Evolutionary conservation across 129 eudicot species (phyloP), one percentile per base, ranked within the genome.

Genomic region (Silybum marianum): DNA sequence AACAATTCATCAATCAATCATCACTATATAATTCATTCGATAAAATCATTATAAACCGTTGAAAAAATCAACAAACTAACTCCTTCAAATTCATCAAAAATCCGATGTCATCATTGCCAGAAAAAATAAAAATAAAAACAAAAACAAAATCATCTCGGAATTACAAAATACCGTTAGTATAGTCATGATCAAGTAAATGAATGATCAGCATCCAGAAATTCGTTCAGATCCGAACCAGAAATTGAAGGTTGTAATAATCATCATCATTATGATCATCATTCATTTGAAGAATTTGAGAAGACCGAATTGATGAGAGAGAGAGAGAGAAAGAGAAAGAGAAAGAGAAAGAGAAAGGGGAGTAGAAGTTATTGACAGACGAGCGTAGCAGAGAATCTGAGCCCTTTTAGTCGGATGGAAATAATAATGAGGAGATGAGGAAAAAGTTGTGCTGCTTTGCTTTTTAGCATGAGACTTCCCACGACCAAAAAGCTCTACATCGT

Each of bases 391-490:
- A 84, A 79, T 78, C 80, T 13, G 44, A 82, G 51, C 78, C 73
- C 66, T 22, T 77, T 67, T 51, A 62, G 19, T 25, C 7, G n/a
- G 77, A 73, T 39, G 54, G 34, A 68, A 46, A 76, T 82, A 77
- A 82, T 76, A 9, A 83, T 76, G 82, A 78, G 7, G 81, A 19
- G 70, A 54, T 67, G 63, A 26, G 44, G 82, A 48, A 74, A 72
- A 78, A 79, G 76, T 66, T 84, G 84, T 73, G 72, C 83, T 65
- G 83, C 58, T 73, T 68, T 67, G 83, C 86, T 21, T 83, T 84
- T 84, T 84, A 84, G 87, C 87, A 79, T 79, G 80, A 79, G 80
- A 79, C 85, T 58, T 38, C 81, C 85, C 85, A 82, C 85, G 85
- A 82, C 85, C 85, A 70, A 75, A 76, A 82, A 76, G 85, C 48